Evolutionary conservation across 306 rosid species (phyloP), one percentile per base, ranked within the genome.

Genomic region (Fragaria nilgerrensis): DNA sequence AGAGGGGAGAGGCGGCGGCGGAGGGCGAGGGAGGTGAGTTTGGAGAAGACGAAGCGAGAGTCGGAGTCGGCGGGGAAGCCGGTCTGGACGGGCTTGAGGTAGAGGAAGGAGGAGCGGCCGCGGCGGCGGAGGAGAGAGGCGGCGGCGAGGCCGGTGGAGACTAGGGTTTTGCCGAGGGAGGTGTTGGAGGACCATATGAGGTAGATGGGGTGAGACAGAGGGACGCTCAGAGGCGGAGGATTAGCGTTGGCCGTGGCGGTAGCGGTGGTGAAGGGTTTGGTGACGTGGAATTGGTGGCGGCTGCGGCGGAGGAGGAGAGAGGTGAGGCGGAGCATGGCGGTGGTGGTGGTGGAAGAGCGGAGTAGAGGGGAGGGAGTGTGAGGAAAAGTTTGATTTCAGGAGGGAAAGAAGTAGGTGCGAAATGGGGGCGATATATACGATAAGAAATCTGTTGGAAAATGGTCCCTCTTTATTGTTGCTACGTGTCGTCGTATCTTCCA

Each of bases 21-120:
- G 81, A 22, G 83, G 74, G 73, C 81, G 79, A 92, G 84, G 2
- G 84, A 73, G 58, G 63, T 56, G 76, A 90, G 77, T 74, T 80
- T 90, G 74, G 78, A 70, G 84, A 86, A 79, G 81, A 95, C 85
- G 78, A 89, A 92, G 69, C 89, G 88, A 81, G 98, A 90, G 23
- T 95, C 98, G 75, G 98, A 95, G 53, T 95, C 97, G 75, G 87
- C 15, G 45, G 97, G 97, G 82, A 81, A 95, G 74, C 98, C 97
- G 25, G 97, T 95, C 56, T 92, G 98, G 39, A 95, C 49, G 66
- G 98, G 98, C 84, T 95, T 95, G 74, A 95, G 82, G 88, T 88
- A 95, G 79, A 88, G 93, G 83, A 92, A 88, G 20, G 83, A 74
- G 72, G 84, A 25, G 22, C 11, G 22, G 68, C 32, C 32, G 32